Evolutionary conservation across 305 asterid species (phyloP).

Genomic region (Plantago lanceolata): DNA sequence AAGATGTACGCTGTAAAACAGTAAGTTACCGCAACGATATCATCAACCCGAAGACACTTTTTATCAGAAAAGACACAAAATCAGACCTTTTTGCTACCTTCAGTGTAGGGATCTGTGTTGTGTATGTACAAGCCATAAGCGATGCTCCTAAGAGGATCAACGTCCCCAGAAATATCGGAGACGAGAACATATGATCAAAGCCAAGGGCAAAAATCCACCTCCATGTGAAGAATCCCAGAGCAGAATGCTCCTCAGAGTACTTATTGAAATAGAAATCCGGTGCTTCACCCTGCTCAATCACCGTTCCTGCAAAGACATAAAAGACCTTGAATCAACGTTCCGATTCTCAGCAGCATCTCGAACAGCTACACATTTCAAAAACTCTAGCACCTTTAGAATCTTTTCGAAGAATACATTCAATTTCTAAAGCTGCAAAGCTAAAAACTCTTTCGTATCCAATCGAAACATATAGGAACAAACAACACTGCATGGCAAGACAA

Average conservation of each 20-base stretch:
- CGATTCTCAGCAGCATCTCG: neutral
- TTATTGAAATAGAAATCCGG: constrained; percentile 64
- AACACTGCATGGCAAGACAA: neutral
- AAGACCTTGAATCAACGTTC: neutral
- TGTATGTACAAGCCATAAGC: constrained; percentile 79
- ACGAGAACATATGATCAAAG: constrained; percentile 81
- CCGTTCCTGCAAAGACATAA: constrained; percentile 45
- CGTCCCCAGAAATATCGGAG: constrained; percentile 67
- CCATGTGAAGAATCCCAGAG: constrained; percentile 63
- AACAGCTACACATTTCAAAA: neutral
- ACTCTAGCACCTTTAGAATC: neutral
- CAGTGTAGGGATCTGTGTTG: constrained; percentile 72
- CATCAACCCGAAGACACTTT: constrained; percentile 11
- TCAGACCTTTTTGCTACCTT: constrained; percentile 81
- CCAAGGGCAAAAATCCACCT: constrained; percentile 79
- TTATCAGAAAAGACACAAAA: constrained; percentile 25
- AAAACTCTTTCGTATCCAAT: neutral
- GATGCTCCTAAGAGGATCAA: constrained; percentile 68
- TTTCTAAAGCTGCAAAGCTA: neutral
- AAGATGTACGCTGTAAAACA: constrained; percentile 16
- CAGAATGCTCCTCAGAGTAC: constrained; percentile 64
- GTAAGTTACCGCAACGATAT: constrained; percentile 4
- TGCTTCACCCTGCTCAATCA: constrained; percentile 66
- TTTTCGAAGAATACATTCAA: too few species aligned
- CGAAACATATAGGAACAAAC: neutral